Base-by-base conservation (phyloP, 257 asterid species). In the Ophiorrhiza pumila region DNA sequence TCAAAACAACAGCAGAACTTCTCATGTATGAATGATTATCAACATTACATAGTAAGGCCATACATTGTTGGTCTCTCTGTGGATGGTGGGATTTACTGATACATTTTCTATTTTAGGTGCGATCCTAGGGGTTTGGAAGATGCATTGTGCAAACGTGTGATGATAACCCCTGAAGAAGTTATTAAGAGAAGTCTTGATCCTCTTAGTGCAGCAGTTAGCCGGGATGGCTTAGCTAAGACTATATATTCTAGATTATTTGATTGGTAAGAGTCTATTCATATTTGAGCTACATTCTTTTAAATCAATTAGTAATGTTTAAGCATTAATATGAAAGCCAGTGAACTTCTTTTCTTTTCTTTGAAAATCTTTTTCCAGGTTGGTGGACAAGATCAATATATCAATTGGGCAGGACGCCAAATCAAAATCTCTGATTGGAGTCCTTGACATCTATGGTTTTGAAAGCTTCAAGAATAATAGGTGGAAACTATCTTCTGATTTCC, bases 131-230 rank as follows among this genome's bases (percentile, higher is more conserved):
- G 85, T 69, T 77, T 93, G 87, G 95, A 91, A 87, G 98, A 93
- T 86, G 98, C 97, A 64, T 71, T 93, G 69, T 89, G 97, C 82
- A 91, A 93, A 91, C 95, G 98, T 79, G 96, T 93, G 81, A 93
- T 93, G 98, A 75, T 93, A 82, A 93, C 98, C 71, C 98, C 98
- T 5, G 98, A 93, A 85, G 98, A 93, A 88, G 95, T 93, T 75
- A 93, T 93, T 56, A 93, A 91, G 84, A 88, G 98, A 76, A 84
- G 98, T 83, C 98, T 93, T 71, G 98, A 93, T 85, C 98, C 97
- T 79, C 87, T 84, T 75, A 89, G 95, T 80, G 98, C 98, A 39
- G 87, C 86, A 72, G 82, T 89, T 72, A 91, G 98, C 85, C 84
- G 97, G 82, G 98, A 93, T 65, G 98, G 98, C 71, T 85, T 93